These are phyloP conservation scores for Microglena sp. DNA, from an alignment of 139 green algal species.

Conservation along the genomic window DNA sequence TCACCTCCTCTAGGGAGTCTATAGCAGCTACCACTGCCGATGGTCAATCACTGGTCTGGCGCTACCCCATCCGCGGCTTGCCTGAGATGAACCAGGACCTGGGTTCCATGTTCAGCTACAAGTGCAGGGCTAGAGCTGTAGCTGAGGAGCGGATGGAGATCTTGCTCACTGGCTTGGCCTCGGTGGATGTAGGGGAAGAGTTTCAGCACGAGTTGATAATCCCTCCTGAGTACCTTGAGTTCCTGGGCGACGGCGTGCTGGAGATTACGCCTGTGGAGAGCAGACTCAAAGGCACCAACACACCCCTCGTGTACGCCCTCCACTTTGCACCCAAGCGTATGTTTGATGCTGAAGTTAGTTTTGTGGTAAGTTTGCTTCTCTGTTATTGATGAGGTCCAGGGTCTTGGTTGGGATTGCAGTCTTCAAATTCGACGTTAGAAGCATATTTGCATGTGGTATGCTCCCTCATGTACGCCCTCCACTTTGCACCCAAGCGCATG, in stretches of 20 bases:
- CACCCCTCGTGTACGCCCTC: conserved; percentile 21
- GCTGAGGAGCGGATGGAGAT: conserved; percentile 29
- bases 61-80: conserved; percentile 10
- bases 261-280: background rate
- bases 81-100: background rate
- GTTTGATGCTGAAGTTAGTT: conserved; percentile 23
- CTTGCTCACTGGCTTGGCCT: conserved; percentile 24
- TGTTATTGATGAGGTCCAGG: too few species aligned
- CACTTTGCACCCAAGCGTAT: conserved; percentile 26
- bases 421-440: too few species aligned
- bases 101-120: background rate
- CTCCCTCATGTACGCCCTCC: conserved; percentile 23
- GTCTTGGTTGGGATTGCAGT: too few species aligned
- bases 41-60: conserved; percentile 16
- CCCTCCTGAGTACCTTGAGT: conserved; percentile 9
- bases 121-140: background rate
- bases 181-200: conserved; percentile 19
- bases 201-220: conserved; percentile 41
- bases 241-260: background rate
- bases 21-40: too few species aligned
- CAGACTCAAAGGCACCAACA: conserved; percentile 1
- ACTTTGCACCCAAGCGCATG: conserved; percentile 26
- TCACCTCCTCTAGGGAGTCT: background rate
- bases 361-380: too few species aligned
- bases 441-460: too few species aligned